A percentile compares a stretch with the other conserved stretches of the same genome.
Conservation (phyloP, 208 protist genomes). For the Leishmania amazonensis region DNA sequence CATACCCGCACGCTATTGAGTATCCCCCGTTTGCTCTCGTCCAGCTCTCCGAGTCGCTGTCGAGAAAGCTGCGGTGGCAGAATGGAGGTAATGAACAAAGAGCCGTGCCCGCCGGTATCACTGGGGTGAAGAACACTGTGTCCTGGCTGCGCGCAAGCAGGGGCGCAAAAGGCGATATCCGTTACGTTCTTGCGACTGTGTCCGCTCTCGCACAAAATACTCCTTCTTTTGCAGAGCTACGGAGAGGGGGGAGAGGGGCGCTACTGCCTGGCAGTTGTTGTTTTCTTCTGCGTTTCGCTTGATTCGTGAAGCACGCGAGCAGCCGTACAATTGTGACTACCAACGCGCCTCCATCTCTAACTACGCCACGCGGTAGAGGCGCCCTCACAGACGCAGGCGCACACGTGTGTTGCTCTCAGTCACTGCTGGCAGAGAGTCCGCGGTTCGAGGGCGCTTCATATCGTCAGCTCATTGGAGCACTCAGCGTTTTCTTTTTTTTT, state of each 20-base stretch:
- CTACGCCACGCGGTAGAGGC: not conserved
- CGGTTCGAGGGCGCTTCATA: not conserved
- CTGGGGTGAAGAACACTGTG: too few species aligned
- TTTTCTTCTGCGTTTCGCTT: not conserved
- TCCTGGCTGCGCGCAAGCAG: too few species aligned
- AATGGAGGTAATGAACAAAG: not conserved
- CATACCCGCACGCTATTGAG: not conserved
- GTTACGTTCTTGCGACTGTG: not conserved
- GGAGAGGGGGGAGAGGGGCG: too few species aligned
- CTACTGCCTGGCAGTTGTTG: not conserved
- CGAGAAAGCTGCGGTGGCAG: not conserved
- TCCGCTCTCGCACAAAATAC: not conserved
- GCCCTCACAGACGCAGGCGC: not conserved
- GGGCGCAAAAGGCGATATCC: not conserved
- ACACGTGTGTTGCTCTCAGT: not conserved
- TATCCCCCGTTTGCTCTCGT: not conserved
- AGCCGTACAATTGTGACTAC: too few species aligned
- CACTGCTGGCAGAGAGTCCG: not conserved
- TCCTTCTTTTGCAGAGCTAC: not conserved
- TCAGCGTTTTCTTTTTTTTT: not conserved
- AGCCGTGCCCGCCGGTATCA: not conserved
- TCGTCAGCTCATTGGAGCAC: not conserved
- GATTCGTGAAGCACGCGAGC: too few species aligned
- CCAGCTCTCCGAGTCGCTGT: not conserved
- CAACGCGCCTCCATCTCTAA: not conserved